Evolutionary conservation across 176 grass and related monocot genomes (phyloP), one percentile per base, ranked within the genome.

Genomic region (Carex cristatella): DNA sequence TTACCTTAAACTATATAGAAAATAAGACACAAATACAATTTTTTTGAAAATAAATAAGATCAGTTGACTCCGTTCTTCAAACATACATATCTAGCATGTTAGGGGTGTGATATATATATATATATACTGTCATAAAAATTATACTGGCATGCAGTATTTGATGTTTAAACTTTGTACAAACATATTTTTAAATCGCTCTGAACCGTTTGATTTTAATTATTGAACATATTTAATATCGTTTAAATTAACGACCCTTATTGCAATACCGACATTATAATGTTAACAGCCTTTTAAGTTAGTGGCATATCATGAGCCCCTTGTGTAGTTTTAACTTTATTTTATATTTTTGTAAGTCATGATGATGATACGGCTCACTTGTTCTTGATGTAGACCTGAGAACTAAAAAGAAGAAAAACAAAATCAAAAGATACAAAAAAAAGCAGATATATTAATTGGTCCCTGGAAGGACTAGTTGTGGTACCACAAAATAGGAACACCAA

Each of bases 381-480:
- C 6, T 78, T 78, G 73, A 78, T 1, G 28, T 27, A 78, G 73
- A 78, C 73, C 1, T 9, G n/a, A 23, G 51, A 78, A 49, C 74
- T 2, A 2, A 78, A 78, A 35, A 35, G 49, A 33, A 57, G 30
- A 15, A 27, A 77, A 57, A 33, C 0, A 46, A 14, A 1, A 31
- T 2, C 31, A 27, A 32, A 14, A 57, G 5, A 78, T 56, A 55
- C 51, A 54, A 11, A 16, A 78, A 57, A 75, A 15, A 18, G 51
- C 16, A 8, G 48, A 48, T 66, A 49, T 10, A 67, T 32, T 51
- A 23, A 23, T 23, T 23, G 23, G 81, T 83, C 81, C 62, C 69
- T 83, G 10, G 44, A 83, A 83, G 81, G 81, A 83, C 81, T 63
- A 18, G 33, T 53, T 67, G 38, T 49, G 61, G 60, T 82, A 83